These are phyloP conservation scores for Tagetes patula DNA, from an alignment of 129 eudicot species.

Conservation along the genomic window DNA sequence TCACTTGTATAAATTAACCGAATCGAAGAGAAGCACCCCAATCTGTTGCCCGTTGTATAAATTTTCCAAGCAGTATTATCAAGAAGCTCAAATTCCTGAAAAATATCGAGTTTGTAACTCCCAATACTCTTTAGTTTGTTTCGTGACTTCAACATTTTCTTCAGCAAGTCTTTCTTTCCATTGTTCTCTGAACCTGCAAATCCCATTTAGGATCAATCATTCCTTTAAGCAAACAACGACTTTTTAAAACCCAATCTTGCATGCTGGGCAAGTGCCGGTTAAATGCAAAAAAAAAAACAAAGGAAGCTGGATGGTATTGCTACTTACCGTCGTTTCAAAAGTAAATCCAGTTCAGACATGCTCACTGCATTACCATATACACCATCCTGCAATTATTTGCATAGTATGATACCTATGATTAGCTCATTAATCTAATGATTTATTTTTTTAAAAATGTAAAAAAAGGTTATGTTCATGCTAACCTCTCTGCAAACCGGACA, in stretches of 20 bases:
- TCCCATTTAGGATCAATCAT: not conserved
- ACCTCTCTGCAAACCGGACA: slow-evolving; percentile 75
- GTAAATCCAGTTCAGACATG: slow-evolving; percentile 54
- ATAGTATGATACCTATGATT: not conserved
- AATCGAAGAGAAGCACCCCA: too few species aligned
- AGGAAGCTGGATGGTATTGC: not conserved
- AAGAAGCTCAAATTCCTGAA: slow-evolving; percentile 35
- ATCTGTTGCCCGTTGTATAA: too few species aligned
- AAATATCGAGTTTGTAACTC: slow-evolving; percentile 40
- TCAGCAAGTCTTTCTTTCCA: slow-evolving; percentile 53
- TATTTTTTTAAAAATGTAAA: not conserved
- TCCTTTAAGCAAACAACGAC: not conserved
- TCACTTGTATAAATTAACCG: not conserved
- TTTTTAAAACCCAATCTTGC: too few species aligned
- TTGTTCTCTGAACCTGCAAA: slow-evolving; percentile 49
- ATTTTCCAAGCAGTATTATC: too few species aligned
- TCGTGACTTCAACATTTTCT: slow-evolving; percentile 46
- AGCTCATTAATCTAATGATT: not conserved
- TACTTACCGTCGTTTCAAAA: slow-evolving; percentile 48
- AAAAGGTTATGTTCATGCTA: not conserved
- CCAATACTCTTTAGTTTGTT: slow-evolving; percentile 51
- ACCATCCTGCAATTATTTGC: slow-evolving; percentile 42
- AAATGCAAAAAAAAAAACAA: not conserved
- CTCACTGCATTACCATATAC: slow-evolving; percentile 51
- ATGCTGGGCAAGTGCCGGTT: too few species aligned